These are phyloP conservation scores for Porogramme epimiltina DNA, from an alignment of 1,284 basidiomycete genomes.

Conservation along the genomic window DNA sequence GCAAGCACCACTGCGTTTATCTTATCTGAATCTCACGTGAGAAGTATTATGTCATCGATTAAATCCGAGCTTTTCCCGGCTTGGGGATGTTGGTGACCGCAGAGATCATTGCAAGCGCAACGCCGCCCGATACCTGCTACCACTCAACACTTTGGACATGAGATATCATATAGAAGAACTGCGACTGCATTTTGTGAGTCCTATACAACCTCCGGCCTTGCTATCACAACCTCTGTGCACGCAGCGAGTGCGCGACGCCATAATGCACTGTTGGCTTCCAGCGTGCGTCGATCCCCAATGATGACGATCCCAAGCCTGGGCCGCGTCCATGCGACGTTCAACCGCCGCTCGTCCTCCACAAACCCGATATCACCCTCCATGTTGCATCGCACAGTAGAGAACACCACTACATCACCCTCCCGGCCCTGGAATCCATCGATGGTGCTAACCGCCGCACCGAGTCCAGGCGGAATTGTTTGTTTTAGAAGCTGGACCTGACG, in stretches of 20 bases:
- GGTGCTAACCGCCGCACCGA: conserved; percentile 49
- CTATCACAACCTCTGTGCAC: conserved; percentile 37
- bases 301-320: conserved; percentile 65
- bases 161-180: no score
- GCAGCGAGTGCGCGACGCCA: conserved; percentile 56
- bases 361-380: conserved; percentile 64
- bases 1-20: no score
- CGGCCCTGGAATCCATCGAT: conserved; percentile 79
- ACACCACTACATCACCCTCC: conserved; percentile 73
- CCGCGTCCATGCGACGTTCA: conserved; percentile 80
- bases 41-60: no score
- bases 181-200: no score
- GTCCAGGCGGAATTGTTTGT: conserved; percentile 39
- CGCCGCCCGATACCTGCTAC: no score
- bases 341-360: conserved; percentile 62
- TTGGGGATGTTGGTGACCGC: no score
- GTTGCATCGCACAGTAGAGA: conserved; percentile 72
- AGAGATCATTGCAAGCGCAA: no score
- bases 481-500: conserved; percentile 53
- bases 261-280: conserved; percentile 42
- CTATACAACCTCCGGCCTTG: conserved; percentile 9
- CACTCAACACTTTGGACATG: no score
- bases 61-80: no score
- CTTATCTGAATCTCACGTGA: no score
- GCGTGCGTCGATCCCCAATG: conserved; percentile 63